These are phyloP conservation scores for Ochetophila trinervis DNA, from an alignment of 306 rosid genomes.

Conservation along the genomic window DNA sequence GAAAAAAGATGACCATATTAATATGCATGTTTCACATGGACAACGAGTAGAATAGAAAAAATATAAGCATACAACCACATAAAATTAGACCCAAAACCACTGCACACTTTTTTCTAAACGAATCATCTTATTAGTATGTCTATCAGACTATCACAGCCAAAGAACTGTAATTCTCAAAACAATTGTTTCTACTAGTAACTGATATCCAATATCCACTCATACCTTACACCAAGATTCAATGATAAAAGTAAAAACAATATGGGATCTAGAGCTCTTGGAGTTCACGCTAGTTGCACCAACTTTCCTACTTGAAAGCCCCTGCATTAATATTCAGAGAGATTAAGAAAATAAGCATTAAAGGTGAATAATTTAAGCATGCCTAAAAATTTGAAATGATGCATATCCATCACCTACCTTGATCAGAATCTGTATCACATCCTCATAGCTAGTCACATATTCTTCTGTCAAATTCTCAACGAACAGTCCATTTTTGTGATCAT, in stretches of 20 bases:
- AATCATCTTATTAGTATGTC: background rate
- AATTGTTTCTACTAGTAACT: background rate
- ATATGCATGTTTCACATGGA: too few species aligned
- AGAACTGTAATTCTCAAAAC: background rate
- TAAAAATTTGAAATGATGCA: background rate
- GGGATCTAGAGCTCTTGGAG: slow-evolving; percentile 93
- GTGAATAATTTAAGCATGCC: slow-evolving; percentile 3
- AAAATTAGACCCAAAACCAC: background rate
- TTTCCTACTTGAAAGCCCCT: slow-evolving; percentile 98
- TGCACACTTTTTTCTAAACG: background rate
- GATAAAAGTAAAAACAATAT: slow-evolving; percentile 74
- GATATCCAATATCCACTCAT: slow-evolving; percentile 19
- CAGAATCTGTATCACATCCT: slow-evolving; percentile 82
- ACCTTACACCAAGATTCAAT: slow-evolving; percentile 97
- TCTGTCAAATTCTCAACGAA: slow-evolving; percentile 81
- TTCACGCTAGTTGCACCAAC: slow-evolving; percentile 84
- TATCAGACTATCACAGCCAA: background rate
- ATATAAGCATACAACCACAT: too few species aligned
- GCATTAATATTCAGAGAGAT: slow-evolving; percentile 26
- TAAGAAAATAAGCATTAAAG: slow-evolving; percentile 5
- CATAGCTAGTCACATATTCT: slow-evolving; percentile 86
- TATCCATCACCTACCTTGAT: slow-evolving; percentile 57
- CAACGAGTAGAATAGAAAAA: too few species aligned
- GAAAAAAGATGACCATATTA: too few species aligned
- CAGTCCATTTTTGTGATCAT: slow-evolving; percentile 62